Conservation (phyloP, 805 yeast species). For the Nakazawaea wyomingensis region DNA sequence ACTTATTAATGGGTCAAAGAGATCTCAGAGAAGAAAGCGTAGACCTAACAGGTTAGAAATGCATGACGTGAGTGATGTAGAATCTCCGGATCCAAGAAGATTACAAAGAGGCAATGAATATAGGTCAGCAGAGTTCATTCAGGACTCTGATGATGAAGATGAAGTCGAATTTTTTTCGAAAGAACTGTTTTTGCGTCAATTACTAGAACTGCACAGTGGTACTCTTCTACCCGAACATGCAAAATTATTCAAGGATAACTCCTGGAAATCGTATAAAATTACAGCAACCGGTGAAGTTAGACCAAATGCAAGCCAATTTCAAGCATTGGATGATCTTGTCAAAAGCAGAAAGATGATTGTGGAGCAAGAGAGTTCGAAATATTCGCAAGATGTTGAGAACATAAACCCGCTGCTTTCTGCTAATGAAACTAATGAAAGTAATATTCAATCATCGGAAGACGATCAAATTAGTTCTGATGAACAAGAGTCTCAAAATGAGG, state of each 20-base stretch:
- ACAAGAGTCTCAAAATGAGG: too few relatives aligned
- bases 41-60: conserved; percentile 18
- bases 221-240: conserved; percentile 8
- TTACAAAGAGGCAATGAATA: conserved; percentile 14
- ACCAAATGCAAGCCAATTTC: too few relatives aligned
- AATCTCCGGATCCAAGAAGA: conserved; percentile 12
- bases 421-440: too few relatives aligned
- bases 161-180: conserved; percentile 48
- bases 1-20: conserved; percentile 13
- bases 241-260: conserved; percentile 8
- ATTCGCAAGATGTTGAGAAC: too few relatives aligned
- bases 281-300: conserved; percentile 1
- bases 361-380: too few relatives aligned
- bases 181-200: conserved; percentile 28
- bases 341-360: too few relatives aligned
- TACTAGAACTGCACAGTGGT: conserved; percentile 11
- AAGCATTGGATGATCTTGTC: too few relatives aligned
- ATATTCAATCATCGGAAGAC: too few relatives aligned
- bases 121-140: conserved; percentile 50
- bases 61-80: conserved; percentile 30
- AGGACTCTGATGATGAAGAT: conserved; percentile 55
- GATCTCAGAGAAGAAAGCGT: conserved; percentile 13
- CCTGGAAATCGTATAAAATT: conserved; percentile 11
- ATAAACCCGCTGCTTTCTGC: too few relatives aligned
- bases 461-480: too few relatives aligned